These are phyloP conservation scores for Blastobotrys persicus DNA, from an alignment of 1,139 yeast species.

Conservation along the genomic window DNA sequence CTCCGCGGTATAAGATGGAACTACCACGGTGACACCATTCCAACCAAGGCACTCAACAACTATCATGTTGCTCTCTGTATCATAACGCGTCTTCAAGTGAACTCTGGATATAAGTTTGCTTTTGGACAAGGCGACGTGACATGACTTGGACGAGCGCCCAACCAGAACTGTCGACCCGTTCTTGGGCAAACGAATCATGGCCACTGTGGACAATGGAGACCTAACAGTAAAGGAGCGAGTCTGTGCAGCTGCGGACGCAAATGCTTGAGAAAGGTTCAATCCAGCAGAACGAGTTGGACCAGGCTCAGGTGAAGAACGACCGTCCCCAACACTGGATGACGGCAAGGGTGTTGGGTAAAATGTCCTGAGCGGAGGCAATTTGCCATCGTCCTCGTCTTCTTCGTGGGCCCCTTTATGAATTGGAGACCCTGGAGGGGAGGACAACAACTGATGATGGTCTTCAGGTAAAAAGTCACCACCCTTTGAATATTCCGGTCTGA, in stretches of 20 bases:
- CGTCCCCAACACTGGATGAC: conserved; percentile 19
- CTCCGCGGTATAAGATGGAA: conserved; percentile 44
- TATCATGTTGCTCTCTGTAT: conserved; percentile 31
- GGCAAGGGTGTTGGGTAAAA: conserved; percentile 35
- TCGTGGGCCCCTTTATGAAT: conserved; percentile 3
- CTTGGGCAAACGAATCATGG: conserved; percentile 34
- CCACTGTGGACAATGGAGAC: conserved; percentile 35
- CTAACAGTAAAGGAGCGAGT: conserved; percentile 25
- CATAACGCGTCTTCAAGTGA: conserved; percentile 50
- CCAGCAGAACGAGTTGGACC: conserved; percentile 11
- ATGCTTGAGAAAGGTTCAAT: conserved; percentile 13
- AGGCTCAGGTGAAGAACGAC: conserved; percentile 12
- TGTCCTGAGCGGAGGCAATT: conserved; percentile 12
- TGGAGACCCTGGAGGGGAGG: conserved; percentile 7
- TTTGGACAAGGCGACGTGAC: conserved; percentile 55
- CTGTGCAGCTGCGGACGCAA: conserved; percentile 23
- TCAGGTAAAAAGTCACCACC: conserved; percentile 12
- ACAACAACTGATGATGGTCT: background rate
- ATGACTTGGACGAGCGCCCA: conserved; percentile 65
- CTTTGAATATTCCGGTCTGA: conserved; percentile 17
- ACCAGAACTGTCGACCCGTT: conserved; percentile 40
- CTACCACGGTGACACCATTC: conserved; percentile 63
- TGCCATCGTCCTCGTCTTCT: conserved; percentile 1
- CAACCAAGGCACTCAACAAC: conserved; percentile 60
- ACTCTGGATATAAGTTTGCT: conserved; percentile 66